Evolutionary conservation across 352 stramenopile genomes (phyloP).

Genomic region (Aphanomyces stellatus): DNA sequence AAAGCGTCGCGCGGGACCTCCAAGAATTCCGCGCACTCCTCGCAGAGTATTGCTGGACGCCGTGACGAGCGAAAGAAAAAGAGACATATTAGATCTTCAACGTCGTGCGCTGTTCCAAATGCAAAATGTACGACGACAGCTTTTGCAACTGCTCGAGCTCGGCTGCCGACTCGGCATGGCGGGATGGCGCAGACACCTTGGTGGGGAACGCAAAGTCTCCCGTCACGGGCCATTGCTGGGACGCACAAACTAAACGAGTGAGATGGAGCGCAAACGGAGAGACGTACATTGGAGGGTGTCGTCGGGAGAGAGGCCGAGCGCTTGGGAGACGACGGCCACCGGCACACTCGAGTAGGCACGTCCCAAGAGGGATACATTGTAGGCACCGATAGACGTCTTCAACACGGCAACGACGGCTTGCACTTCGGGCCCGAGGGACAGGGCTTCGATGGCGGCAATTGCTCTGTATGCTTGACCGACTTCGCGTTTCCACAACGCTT

Average conservation of each 20-base stretch:
- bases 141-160: conserved; percentile 15
- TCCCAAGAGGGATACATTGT: not conserved
- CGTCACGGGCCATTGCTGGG: not conserved
- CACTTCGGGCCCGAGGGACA: not conserved
- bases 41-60: conserved; percentile 11
- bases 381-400: conserved; percentile 12
- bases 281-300: conserved; percentile 9
- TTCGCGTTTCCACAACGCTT: conserved; percentile 19
- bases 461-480: conserved; percentile 11
- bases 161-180: not conserved
- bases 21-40: conserved; percentile 3
- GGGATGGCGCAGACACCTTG: not conserved
- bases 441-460: not conserved
- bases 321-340: not conserved
- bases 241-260: conserved; percentile 5
- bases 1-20: not conserved
- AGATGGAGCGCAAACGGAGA: not conserved
- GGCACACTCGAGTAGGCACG: conserved; percentile 10
- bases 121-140: conserved; percentile 19
- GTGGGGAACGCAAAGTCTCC: not conserved
- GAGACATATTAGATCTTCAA: conserved; percentile 12
- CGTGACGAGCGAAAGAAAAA: not conserved
- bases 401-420: not conserved
- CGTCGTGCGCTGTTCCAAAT: conserved; percentile 8
- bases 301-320: conserved; percentile 8